Base-by-base conservation (phyloP, 208 protist species). In the Acanthamoeba culbertsoni region DNA sequence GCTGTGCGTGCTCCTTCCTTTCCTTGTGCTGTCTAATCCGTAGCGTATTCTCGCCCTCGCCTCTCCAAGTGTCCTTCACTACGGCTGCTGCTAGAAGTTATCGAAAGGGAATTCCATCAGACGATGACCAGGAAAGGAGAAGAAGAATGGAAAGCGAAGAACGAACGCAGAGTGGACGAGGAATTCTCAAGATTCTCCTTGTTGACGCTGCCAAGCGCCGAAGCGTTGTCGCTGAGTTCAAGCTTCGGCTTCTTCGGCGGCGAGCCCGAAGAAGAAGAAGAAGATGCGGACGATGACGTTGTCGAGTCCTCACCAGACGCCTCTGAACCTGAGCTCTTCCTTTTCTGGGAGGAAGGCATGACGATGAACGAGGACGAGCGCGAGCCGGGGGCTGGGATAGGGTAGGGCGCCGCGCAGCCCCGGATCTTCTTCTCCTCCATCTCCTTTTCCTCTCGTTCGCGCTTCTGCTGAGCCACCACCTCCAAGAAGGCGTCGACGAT, bases 401-500 rank as follows among this genome's bases (percentile, higher is more conserved):
- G 53, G 20, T 46, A 88, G 33, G 79, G 53, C 10, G 33, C 6
- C 42, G 62, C 48, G 16, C 46, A 37, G 42, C 45, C 51, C 10
- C 53, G 42, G 14, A 37, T 46, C 16, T 23, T 35, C 79, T 65
- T 88, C 33, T 88, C 79, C 45, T 57, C 45, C 16, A 6, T 63
- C 79, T 43, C 53, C 14, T 35, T 26, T 2, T 63, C 53, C 53
- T 88, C 79, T 43, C 45, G 53, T 46, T 88, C 79, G 20, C 68
- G 68, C 68, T 88, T 88, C 42, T 88, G 20, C 48, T 88, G 16
- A 26, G 79, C 42, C 16, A 88, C 62, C 46, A 26, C 48, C 79
- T 88, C 79, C n/a, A 88, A 28, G 53, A 65, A 88, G 45, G 79
- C 79, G n/a, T 88, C 45, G 7, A 43, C 79, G 31, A 88, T 28